Evolutionary conservation across 208 protist genomes (phyloP), one percentile per base, ranked within the genome.

Genomic region (Naegleria lovaniensis): DNA sequence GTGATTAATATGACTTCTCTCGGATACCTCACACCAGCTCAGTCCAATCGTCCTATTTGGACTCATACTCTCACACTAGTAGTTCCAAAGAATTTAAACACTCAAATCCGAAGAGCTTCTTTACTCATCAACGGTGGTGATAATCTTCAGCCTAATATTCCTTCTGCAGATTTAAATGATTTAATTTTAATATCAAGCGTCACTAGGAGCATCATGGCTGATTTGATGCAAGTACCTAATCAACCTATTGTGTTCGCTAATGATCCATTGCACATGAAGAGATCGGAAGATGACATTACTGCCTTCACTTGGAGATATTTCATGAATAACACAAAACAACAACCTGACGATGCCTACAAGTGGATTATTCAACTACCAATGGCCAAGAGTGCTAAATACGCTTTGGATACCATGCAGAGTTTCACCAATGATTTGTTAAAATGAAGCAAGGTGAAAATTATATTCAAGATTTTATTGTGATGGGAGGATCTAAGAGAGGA

Each of bases 401-500:
- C 94, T 15, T 94, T 95, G 93, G 94, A 95, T 52, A 75, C 91
- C 4, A 86, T 94, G 22, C 90, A 95, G 88, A 93, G 94, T 33
- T 94, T 95, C 40, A 48, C 92, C 19, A 52, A 85, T 22, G 51
- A 90, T 25, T 22, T 79, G 16, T 48, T 55, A 36, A n/a, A 39
- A 33, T 92, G 43, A 86, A 67, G 48, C 4, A 33, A 19, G 48
- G n/a, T 40, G 25, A 33, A 36, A 48, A 48, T 48, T 41, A 9
- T 16, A 91, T 93, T 29, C 43, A 84, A 5, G 41, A 79, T 19
- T 95, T 94, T 67, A 55, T 95, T 79, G 67, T 96, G 39, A 83
- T 92, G n/a, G 94, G 94, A 76, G 94, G 93, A 16, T 95, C 94
- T n/a, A 95, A 95, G 84, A 85, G 94, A 59, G 94, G 94, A 11